Conservation (phyloP, 225 moss, liverwort and hornwort species). For the Marchantia paleacea region DNA sequence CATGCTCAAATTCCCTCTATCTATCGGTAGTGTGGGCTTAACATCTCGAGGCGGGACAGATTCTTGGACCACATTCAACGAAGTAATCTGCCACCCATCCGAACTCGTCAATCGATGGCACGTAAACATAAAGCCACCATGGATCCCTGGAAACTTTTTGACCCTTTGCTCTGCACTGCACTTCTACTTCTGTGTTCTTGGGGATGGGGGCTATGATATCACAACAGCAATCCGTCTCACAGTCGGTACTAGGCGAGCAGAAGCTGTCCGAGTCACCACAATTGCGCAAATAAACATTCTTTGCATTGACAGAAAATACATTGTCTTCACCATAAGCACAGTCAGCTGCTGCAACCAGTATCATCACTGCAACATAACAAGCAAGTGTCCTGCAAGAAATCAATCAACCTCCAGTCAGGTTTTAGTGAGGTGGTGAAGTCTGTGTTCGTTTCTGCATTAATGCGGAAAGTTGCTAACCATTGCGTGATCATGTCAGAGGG, state of each 20-base stretch:
- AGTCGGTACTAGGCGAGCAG: neutral
- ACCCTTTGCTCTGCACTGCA: neutral
- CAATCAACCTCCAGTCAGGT: neutral
- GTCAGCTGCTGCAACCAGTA: neutral
- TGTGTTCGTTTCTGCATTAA: neutral
- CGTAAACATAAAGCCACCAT: neutral
- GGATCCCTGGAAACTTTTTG: neutral
- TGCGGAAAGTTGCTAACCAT: neutral
- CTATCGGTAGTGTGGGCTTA: neutral
- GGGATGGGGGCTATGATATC: neutral
- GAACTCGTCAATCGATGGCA: neutral
- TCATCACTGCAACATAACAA: neutral
- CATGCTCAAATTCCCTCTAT: no score
- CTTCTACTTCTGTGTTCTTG: neutral
- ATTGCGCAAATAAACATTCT: neutral
- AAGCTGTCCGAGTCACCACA: neutral
- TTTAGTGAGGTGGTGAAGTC: neutral
- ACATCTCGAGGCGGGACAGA: neutral
- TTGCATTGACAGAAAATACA: neutral
- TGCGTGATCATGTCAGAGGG: neutral
- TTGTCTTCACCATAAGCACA: neutral
- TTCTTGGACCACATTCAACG: neutral
- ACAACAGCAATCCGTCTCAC: neutral
- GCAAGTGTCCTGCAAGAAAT: neutral
- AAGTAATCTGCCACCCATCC: constrained; percentile 2